Evolutionary conservation across 345 rosid genomes (phyloP), one percentile per base, ranked within the genome.

Genomic region (Melaleuca alternifolia): DNA sequence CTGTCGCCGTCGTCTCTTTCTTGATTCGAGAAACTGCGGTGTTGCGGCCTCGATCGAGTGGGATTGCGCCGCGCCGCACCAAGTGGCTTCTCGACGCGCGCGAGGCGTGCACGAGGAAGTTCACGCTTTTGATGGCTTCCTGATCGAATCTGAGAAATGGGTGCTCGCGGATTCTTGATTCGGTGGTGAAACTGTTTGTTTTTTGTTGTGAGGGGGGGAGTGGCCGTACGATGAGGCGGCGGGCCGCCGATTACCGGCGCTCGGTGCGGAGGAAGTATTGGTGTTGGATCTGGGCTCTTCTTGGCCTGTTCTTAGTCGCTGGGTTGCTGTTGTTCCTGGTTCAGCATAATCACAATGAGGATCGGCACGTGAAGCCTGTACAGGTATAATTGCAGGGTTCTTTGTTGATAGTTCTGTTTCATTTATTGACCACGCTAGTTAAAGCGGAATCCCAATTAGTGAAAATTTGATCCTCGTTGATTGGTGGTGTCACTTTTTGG

Each of bases 221-320:
- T 87, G 86, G 84, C 88, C 62, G 89, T 53, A 44, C 93, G 96
- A 94, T 94, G 99, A 90, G 95, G 94, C 89, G 98, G 94, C 96
- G 99, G 97, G 95, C 96, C 86, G 95, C 94, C 95, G 98, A 95
- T 53, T 89, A 90, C 93, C 96, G 99, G 98, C 98, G 99, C 95
- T 94, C 93, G 92, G 95, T 91, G 87, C 93, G 99, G 87, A 94
- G 98, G 98, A 96, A 91, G 91, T 85, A 95, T 52, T 92, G 97
- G 88, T 93, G 82, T 87, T 95, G 97, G 99, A 95, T 97, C 93
- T 94, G 96, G 95, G 89, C 87, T 88, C 93, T 96, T 90, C 93
- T 96, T 85, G 95, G 90, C 77, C 82, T 92, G 84, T 97, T 95
- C 89, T 91, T 92, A 84, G 54, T 92, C 87, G 99, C 92, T 11